Conservation (phyloP, 805 yeast species). For the Candida dajiaensis region DNA sequence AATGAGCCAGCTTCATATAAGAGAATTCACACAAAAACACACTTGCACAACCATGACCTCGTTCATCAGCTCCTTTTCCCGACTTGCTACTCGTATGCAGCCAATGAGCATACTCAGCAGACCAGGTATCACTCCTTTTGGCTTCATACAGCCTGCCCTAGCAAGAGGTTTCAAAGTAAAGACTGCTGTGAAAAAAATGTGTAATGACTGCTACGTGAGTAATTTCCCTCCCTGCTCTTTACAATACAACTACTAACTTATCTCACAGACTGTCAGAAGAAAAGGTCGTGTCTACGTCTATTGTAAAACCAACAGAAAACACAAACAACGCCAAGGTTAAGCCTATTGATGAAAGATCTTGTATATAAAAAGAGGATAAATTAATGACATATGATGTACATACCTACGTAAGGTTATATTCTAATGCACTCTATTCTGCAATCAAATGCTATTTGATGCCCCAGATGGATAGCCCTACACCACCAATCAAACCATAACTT, state of each 20-base stretch:
- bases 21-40: not conserved
- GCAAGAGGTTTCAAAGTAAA: conserved; percentile 83
- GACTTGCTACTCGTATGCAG: conserved; percentile 14
- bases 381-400: not conserved
- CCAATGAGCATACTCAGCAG: conserved; percentile 14
- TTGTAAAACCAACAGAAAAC: conserved; percentile 90
- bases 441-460: conserved; percentile 13
- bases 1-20: not conserved
- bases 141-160: conserved; percentile 24
- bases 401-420: not conserved
- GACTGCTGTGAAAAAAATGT: conserved; percentile 89
- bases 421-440: not conserved
- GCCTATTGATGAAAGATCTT: not conserved
- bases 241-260: not conserved
- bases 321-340: conserved; percentile 87
- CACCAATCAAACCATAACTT: conserved; percentile 53
- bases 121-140: conserved; percentile 12
- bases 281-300: conserved; percentile 92
- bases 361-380: not conserved
- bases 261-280: conserved; percentile 68
- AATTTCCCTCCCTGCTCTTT: not conserved
- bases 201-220: conserved; percentile 73
- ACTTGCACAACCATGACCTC: conserved; percentile 3
- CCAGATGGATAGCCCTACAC: conserved; percentile 73
- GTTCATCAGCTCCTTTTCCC: conserved; percentile 14